phyloP scores from a whole-genome alignment of 2,329 filamentous ascomycete genomes.

The Colletotrichum filicis region DNA sequence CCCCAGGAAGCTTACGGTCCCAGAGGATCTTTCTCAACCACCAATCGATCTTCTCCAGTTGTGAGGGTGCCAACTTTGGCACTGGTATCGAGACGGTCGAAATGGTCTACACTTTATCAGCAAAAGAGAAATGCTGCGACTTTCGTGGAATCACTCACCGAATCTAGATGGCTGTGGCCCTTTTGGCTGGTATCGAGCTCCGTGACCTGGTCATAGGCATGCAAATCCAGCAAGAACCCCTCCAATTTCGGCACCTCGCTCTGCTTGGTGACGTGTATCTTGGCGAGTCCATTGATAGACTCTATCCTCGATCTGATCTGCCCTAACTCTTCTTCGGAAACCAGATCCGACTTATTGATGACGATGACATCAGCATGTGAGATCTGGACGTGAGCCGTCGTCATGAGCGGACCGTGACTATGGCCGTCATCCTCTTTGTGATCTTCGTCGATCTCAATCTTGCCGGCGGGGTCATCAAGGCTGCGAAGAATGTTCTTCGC shows the following conservation, averaged over 20 bases:
- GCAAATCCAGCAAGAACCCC: constrained; percentile 87
- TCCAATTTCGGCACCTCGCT: constrained; percentile 85
- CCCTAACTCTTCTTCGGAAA: constrained; percentile 75
- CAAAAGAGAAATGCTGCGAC: constrained; percentile 19
- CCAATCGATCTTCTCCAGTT: constrained; percentile 75
- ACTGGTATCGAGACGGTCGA: constrained; percentile 82
- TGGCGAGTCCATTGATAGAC: constrained; percentile 91
- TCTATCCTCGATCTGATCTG: constrained; percentile 76
- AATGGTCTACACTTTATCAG: constrained; percentile 70
- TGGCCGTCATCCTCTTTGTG: constrained; percentile 52
- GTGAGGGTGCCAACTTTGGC: constrained; percentile 64
- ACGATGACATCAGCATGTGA: constrained; percentile 96
- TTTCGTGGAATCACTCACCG: constrained; percentile 62
- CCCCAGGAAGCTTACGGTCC: constrained; percentile 73
- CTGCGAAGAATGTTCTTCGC: constrained; percentile 89
- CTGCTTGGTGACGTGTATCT: constrained; percentile 82
- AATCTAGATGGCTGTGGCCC: constrained; percentile 91
- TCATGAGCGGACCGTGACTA: constrained; percentile 76
- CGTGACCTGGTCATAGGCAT: constrained; percentile 89
- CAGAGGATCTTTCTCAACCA: constrained; percentile 89
- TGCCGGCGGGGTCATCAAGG: constrained; percentile 76
- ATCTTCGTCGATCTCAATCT: constrained; percentile 54
- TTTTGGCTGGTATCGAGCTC: constrained; percentile 77
- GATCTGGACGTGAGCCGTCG: constrained; percentile 94
- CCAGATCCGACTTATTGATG: constrained; percentile 92